Evolutionary conservation across 192 early-diverging fungal genomes (phyloP).

Genomic region (Endogone sp.): DNA sequence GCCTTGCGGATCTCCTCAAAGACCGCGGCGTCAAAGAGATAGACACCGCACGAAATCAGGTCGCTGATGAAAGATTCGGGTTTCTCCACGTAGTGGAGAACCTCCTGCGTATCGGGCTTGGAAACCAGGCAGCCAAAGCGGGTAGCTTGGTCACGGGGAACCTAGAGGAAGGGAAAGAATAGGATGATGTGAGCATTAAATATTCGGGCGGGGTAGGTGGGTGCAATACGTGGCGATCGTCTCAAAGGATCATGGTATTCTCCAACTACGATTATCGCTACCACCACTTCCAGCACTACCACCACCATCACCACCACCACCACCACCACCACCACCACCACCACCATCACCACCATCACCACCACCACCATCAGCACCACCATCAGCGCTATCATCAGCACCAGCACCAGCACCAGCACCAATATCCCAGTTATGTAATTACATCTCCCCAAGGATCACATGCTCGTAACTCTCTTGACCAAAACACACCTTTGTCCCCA

Average conservation of each 20-base stretch:
- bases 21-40: slow-evolving; percentile 86
- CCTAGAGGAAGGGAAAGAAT: slow-evolving; percentile 11
- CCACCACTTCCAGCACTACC: too few relatives aligned
- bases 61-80: slow-evolving; percentile 95
- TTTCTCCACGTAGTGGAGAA: slow-evolving; percentile 98
- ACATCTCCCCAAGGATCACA: too few relatives aligned
- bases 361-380: too few relatives aligned
- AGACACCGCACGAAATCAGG: slow-evolving; percentile 92
- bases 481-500: slow-evolving; percentile 81
- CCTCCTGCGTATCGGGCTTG: slow-evolving; percentile 84
- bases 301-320: too few relatives aligned
- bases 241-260: too few relatives aligned
- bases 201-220: background rate
- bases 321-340: background rate
- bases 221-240: slow-evolving; percentile 1
- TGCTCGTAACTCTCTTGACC: too few relatives aligned
- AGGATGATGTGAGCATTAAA: background rate
- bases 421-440: too few relatives aligned
- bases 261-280: too few relatives aligned
- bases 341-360: too few relatives aligned
- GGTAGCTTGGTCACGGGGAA: slow-evolving; percentile 67
- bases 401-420: too few relatives aligned
- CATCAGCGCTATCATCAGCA: too few relatives aligned
- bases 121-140: slow-evolving; percentile 93
- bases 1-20: slow-evolving; percentile 83